These are phyloP conservation scores for Apiotrichum gamsii DNA, from an alignment of 1,284 basidiomycete species.

Conservation along the genomic window DNA sequence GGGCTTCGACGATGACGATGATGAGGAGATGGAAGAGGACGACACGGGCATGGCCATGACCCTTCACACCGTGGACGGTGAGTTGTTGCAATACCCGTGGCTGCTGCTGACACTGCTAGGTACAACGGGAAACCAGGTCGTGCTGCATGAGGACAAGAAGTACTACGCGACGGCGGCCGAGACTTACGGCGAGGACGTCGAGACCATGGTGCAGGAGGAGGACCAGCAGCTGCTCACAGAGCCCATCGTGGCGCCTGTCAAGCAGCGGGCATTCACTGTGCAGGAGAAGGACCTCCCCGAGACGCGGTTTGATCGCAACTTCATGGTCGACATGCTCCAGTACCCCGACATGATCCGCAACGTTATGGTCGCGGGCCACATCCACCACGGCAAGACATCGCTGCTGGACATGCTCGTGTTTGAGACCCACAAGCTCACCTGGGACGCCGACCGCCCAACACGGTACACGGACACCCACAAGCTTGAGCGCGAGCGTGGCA, in stretches of 20 bases:
- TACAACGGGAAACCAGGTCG: constrained; percentile 62
- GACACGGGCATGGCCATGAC: constrained; percentile 40
- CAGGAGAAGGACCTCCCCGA: constrained; percentile 89
- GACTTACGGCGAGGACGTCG: constrained; percentile 88
- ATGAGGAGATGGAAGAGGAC: constrained; percentile 35
- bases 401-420: constrained; percentile 94
- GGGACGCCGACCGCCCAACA: constrained; percentile 82
- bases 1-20: constrained; percentile 44
- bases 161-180: constrained; percentile 93
- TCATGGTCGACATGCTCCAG: constrained; percentile 82
- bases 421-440: constrained; percentile 90
- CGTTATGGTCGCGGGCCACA: constrained; percentile 86
- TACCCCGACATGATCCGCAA: constrained; percentile 95
- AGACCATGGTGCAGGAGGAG: constrained; percentile 96
- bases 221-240: constrained; percentile 92
- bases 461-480: constrained; percentile 95
- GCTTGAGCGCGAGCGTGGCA: constrained; percentile 76
- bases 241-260: constrained; percentile 92
- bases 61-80: constrained; percentile 41
- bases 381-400: constrained; percentile 97
- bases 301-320: constrained; percentile 89
- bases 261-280: constrained; percentile 82
- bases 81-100: constrained; percentile 11
- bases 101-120: constrained; percentile 19
- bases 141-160: constrained; percentile 95